These are phyloP conservation scores for Thinopyrum elongatum DNA, from an alignment of 176 grass and related monocot genomes.

Conservation along the genomic window DNA sequence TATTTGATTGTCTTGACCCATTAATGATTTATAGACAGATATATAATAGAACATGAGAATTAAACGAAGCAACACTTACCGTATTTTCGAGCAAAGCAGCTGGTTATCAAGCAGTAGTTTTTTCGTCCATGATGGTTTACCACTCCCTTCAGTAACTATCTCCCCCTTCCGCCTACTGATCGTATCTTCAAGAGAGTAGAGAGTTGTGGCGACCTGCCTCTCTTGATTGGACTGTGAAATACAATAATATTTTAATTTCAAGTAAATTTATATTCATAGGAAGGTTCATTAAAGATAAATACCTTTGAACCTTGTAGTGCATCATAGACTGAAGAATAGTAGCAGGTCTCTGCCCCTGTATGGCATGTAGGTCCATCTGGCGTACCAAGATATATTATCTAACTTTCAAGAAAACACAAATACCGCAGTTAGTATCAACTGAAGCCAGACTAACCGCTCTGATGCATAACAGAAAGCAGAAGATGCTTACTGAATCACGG, in stretches of 20 bases:
- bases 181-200: constrained; percentile 81
- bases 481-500: constrained; percentile 80
- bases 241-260: background rate
- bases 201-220: constrained; percentile 52
- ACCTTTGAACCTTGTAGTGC: constrained; percentile 66
- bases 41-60: background rate
- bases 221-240: constrained; percentile 35
- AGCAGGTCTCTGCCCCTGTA: constrained; percentile 88
- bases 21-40: background rate
- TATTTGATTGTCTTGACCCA: background rate
- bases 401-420: constrained; percentile 10
- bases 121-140: constrained; percentile 90
- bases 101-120: constrained; percentile 64
- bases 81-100: constrained; percentile 90
- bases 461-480: background rate
- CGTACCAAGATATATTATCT: constrained; percentile 97
- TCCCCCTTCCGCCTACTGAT: constrained; percentile 79
- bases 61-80: constrained; percentile 36
- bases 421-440: constrained; percentile 3
- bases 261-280: background rate
- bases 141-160: constrained; percentile 39
- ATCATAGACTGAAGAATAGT: constrained; percentile 84
- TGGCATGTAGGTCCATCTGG: constrained; percentile 97
- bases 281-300: constrained; percentile 4
- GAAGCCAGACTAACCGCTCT: background rate